Evolutionary conservation across 306 rosid species (phyloP), one percentile per base, ranked within the genome.

Genomic region (Begonia peltatifolia): DNA sequence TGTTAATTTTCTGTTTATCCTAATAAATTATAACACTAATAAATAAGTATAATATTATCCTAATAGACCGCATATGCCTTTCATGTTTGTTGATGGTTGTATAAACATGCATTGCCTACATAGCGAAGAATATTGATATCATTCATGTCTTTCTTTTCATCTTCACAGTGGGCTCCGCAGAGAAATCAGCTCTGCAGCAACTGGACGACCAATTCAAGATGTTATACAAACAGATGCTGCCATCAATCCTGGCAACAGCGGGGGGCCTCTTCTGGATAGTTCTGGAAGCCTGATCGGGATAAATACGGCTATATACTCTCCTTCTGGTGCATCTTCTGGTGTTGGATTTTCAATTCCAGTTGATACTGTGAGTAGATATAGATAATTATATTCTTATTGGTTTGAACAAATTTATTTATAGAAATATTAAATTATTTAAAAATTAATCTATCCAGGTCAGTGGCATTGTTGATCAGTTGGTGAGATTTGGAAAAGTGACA

Each of bases 161-260:
- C 41, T 58, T 55, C 11, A 41, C 47, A 92, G 99, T 79, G 96
- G 96, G 62, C 94, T 92, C 63, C 78, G 99, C 56, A 78, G 99
- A 79, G 99, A 92, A 75, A 92, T 92, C 63, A 92, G 99, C 75
- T 92, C 99, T 44, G 99, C 99, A 44, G 99, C 99, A 42, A 92
- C 96, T 20, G 99, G 99, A 30, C 87, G 99, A 67, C 99, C 94
- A 14, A 92, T 92, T 66, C 99, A 92, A 76, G 99, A 92, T 68
- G 99, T 92, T 52, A 92, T 92, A 61, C 99, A 92, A 77, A 92
- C 94, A n/a, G 99, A 86, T 79, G 99, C 99, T 68, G 99, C 99
- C 53, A 92, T 92, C 70, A 92, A 92, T 70, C 99, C 99, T 3
- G 99, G 99, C 16, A 92, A 92, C 60, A 92, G 99, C 60, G 99